Percentiles rank a stretch among this genome's conserved stretches.
Conservation (phyloP, 2,329 filamentous ascomycete species). For the Colletotrichum simmondsii region DNA sequence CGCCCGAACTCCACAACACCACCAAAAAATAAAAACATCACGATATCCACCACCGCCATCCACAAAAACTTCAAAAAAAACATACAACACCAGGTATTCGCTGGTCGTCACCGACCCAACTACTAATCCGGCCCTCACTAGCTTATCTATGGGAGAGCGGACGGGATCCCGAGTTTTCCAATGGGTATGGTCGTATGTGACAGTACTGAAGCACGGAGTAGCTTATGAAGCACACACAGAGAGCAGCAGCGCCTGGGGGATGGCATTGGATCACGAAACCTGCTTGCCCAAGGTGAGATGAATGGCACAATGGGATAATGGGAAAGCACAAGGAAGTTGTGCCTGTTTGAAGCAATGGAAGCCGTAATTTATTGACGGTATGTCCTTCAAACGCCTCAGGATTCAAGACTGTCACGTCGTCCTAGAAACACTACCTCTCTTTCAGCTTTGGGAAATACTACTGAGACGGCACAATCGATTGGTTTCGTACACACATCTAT, state of each 20-base stretch:
- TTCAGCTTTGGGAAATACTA: not conserved
- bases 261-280: not conserved
- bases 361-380: not conserved
- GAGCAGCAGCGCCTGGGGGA: too few relatives aligned
- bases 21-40: not conserved
- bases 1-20: not conserved
- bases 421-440: not conserved
- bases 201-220: accelerated
- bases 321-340: accelerated
- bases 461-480: not conserved
- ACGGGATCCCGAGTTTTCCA: not conserved
- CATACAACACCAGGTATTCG: not conserved
- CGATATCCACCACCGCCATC: not conserved
- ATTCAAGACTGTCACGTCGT: not conserved
- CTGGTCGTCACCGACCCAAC: not conserved
- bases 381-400: not conserved
- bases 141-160: not conserved
- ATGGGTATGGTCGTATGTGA: not conserved
- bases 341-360: not conserved
- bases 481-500: not conserved
- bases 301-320: not conserved
- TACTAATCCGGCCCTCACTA: not conserved
- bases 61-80: not conserved
- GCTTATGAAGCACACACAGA: not conserved
- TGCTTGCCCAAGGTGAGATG: not conserved